phyloP scores from a whole-genome alignment of 2,329 filamentous ascomycete species.

The Sarocladiaceae sp. region DNA sequence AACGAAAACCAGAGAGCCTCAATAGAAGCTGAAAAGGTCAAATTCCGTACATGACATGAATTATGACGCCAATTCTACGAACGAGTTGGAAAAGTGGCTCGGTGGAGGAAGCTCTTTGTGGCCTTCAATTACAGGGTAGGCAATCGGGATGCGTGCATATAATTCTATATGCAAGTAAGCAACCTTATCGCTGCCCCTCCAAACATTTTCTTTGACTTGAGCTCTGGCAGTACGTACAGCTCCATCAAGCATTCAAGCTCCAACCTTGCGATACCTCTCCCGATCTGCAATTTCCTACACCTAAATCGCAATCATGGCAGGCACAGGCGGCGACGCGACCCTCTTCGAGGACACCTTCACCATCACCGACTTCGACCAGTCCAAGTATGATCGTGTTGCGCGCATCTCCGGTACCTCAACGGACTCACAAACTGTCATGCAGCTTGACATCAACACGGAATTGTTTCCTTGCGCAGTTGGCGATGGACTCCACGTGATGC shows the following conservation, averaged over 20 bases:
- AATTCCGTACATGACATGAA: too few species aligned
- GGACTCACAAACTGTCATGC: conserved; percentile 72
- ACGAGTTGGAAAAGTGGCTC: background rate
- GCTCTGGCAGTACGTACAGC: background rate
- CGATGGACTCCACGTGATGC: conserved; percentile 74
- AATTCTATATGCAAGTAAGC: conserved; percentile 12
- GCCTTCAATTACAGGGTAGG: conserved; percentile 1
- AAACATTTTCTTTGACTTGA: conserved; percentile 10
- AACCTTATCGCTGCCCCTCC: conserved; percentile 3
- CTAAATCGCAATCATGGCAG: conserved; percentile 32
- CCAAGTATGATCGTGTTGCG: conserved; percentile 93
- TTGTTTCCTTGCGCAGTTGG: conserved; percentile 74
- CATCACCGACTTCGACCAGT: conserved; percentile 71
- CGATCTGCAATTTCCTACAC: background rate
- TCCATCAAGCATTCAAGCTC: background rate
- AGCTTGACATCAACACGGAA: conserved; percentile 91
- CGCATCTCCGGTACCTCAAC: conserved; percentile 74
- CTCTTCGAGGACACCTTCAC: conserved; percentile 93
- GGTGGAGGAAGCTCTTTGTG: background rate
- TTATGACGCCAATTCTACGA: background rate
- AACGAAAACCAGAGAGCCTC: background rate
- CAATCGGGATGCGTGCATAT: background rate
- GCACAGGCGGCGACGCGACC: conserved; percentile 74
- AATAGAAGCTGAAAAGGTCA: too few species aligned
- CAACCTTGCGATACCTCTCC: background rate